Conservation (phyloP, 1,284 basidiomycete species). For the Trichosporon sp. region DNA sequence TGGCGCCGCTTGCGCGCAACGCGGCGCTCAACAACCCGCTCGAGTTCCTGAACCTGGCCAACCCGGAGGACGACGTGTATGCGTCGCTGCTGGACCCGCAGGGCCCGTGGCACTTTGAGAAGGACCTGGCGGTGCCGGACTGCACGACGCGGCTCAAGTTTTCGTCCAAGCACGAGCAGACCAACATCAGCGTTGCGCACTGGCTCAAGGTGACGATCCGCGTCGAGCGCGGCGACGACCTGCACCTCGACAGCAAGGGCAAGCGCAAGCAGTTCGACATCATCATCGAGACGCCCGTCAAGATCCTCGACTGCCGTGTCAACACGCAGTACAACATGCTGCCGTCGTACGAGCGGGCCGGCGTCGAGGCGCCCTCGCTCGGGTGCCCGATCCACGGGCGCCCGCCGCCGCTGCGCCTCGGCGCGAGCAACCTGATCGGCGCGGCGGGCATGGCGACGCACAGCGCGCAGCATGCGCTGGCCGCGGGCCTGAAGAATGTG, state of each 20-base stretch:
- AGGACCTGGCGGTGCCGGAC: slow-evolving; percentile 50
- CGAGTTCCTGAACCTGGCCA: slow-evolving; percentile 47
- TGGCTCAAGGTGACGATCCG: slow-evolving; percentile 76
- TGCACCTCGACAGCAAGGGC: slow-evolving; percentile 62
- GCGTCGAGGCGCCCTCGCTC: slow-evolving; percentile 9
- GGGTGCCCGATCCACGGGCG: slow-evolving; percentile 36
- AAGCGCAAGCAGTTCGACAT: slow-evolving; percentile 81
- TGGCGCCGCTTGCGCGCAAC: slow-evolving; percentile 45
- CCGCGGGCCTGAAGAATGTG: background rate
- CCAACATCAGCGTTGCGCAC: slow-evolving; percentile 76
- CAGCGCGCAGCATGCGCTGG: background rate
- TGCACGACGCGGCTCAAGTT: slow-evolving; percentile 60
- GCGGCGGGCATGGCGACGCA: background rate
- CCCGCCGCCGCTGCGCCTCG: background rate
- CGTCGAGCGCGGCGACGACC: slow-evolving; percentile 73
- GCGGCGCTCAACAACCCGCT: slow-evolving; percentile 43
- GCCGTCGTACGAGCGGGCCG: slow-evolving; percentile 52
- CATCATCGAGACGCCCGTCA: slow-evolving; percentile 59
- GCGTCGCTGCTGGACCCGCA: slow-evolving; percentile 53
- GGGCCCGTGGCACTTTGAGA: slow-evolving; percentile 58
- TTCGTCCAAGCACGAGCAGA: slow-evolving; percentile 74
- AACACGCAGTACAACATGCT: slow-evolving; percentile 71
- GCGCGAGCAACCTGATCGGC: slow-evolving; percentile 2
- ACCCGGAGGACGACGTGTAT: slow-evolving; percentile 48
- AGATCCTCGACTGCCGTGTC: slow-evolving; percentile 61